Evolutionary conservation across 2,329 filamentous ascomycete genomes (phyloP).

Genomic region (Aspergillus terreus): DNA sequence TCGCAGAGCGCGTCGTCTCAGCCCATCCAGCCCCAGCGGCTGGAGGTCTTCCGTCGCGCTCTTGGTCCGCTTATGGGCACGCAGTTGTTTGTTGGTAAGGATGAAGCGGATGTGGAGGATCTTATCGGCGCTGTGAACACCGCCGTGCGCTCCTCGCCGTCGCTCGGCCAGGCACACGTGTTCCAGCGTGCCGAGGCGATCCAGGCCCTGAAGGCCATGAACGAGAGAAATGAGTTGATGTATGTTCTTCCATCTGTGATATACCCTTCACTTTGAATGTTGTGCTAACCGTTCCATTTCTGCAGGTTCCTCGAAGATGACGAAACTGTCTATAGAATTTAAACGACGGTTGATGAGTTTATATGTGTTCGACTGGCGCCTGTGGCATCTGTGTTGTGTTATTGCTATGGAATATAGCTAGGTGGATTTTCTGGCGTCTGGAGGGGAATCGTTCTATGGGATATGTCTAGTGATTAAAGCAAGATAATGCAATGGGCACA

Average conservation of each 20-base stretch:
- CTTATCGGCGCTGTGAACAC: conserved; percentile 78
- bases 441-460: background rate
- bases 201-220: conserved; percentile 74
- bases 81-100: conserved; percentile 73
- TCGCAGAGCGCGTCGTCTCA: conserved; percentile 42
- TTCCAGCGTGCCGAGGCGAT: conserved; percentile 72
- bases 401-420: background rate
- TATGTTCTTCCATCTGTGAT: conserved; percentile 50
- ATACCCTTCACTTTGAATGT: background rate
- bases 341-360: conserved; percentile 20
- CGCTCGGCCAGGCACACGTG: conserved; percentile 48
- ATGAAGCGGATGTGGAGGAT: conserved; percentile 70
- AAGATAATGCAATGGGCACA: background rate
- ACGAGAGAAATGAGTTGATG: conserved; percentile 87
- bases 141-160: conserved; percentile 50
- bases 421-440: background rate
- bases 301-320: conserved; percentile 48
- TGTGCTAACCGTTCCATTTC: conserved; percentile 8
- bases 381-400: background rate
- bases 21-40: conserved; percentile 52
- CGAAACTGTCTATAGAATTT: conserved; percentile 68
- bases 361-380: background rate
- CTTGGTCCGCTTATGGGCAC: conserved; percentile 81
- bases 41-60: conserved; percentile 72
- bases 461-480: background rate